These are phyloP conservation scores for Lactarius quietus DNA, from an alignment of 768 basidiomycete genomes.

Conservation along the genomic window DNA sequence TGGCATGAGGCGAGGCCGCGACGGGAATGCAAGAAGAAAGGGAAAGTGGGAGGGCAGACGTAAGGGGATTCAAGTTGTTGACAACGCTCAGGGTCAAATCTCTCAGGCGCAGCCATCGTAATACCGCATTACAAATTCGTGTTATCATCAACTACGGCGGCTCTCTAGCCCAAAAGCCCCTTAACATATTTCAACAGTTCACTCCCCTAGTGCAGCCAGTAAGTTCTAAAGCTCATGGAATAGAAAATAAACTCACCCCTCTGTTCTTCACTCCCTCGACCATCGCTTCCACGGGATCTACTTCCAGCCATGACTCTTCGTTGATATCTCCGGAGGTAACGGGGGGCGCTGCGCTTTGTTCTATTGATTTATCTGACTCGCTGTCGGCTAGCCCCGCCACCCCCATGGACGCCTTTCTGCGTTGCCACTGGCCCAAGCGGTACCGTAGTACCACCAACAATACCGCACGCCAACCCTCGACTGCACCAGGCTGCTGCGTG, in stretches of 20 bases:
- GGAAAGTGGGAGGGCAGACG: background rate
- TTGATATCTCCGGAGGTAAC: conserved; percentile 35
- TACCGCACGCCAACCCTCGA: conserved; percentile 84
- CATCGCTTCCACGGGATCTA: conserved; percentile 64
- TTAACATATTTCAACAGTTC: conserved; percentile 27
- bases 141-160: background rate
- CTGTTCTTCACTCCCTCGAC: conserved; percentile 69
- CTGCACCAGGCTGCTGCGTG: conserved; percentile 30
- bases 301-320: conserved; percentile 31
- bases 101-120: background rate
- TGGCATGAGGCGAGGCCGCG: conserved; percentile 28
- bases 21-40: background rate
- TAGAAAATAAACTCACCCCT: conserved; percentile 46
- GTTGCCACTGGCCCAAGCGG: conserved; percentile 56
- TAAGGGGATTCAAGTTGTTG: background rate
- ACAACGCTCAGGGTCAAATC: background rate
- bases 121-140: background rate
- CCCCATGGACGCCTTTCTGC: conserved; percentile 32
- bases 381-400: conserved; percentile 4
- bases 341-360: conserved; percentile 24
- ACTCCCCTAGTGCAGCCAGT: conserved; percentile 41
- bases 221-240: conserved; percentile 11
- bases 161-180: conserved; percentile 18
- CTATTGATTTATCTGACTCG: conserved; percentile 6
- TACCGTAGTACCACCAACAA: conserved; percentile 63